Conservation (phyloP, 495 filamentous ascomycete species). For the Cenococcum geophilum region DNA sequence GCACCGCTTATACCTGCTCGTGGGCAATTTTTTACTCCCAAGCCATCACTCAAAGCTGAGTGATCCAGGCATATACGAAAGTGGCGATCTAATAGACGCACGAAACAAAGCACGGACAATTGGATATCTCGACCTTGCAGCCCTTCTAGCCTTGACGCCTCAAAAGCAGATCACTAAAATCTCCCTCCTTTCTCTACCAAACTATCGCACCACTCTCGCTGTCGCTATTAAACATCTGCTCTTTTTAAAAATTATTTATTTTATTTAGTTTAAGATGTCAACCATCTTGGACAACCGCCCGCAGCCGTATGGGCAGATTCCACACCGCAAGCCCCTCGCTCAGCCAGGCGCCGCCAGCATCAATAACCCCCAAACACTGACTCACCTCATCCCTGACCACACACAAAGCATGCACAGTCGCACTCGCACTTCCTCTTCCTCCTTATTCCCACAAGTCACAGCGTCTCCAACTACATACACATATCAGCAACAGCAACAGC, state of each 20-base stretch:
- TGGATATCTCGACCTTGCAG: constrained; percentile 1
- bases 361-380: background rate
- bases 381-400: constrained; percentile 4
- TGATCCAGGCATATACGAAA: background rate
- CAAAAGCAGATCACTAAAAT: background rate
- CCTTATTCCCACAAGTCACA: constrained; percentile 22
- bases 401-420: constrained; percentile 22
- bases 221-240: background rate
- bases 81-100: background rate
- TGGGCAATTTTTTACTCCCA: background rate
- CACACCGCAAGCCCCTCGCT: background rate
- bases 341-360: constrained; percentile 1
- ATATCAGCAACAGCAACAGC: constrained; percentile 20
- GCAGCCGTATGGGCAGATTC: background rate
- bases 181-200: constrained; percentile 2
- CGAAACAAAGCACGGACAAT: background rate
- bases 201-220: background rate
- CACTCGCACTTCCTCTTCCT: constrained; percentile 32
- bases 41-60: constrained; percentile 1
- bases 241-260: background rate
- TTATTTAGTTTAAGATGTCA: background rate
- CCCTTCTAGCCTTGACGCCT: background rate
- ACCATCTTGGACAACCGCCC: constrained; percentile 7
- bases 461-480: constrained; percentile 13
- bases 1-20: background rate